Base-by-base conservation (phyloP, 1,284 basidiomycete species). In the Ustilago bromivora region DNA sequence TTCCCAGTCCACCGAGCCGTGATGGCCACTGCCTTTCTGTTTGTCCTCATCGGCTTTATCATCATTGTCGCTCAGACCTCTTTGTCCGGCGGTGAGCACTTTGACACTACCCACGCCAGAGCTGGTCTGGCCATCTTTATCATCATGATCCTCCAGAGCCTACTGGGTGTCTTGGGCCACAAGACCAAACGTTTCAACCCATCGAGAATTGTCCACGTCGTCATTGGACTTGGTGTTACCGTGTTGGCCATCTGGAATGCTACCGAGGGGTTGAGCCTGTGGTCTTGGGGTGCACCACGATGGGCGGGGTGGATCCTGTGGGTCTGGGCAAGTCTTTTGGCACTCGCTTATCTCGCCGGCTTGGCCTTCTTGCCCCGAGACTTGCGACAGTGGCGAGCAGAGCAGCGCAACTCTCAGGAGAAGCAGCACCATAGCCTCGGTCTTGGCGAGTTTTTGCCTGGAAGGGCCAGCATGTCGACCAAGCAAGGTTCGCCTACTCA, bases 161-260 rank as follows among this genome's bases (percentile, higher is more conserved):
- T 82, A 1, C 83, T 92, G 10, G 92, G 92, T 4, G 87, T 88
- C 4, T 74, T 91, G 66, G 90, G 91, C 62, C 92, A 93, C 83
- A 58, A 36, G 47, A 74, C 66, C 17, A 68, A 68, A 62, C 71
- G 76, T 51, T 78, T 74, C 68, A 61, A 78, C 61, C 34, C 55
- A 19, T 62, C 72, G 38, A 64, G 76, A 40, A 69, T 71, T 40
- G 60, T 78, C 13, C 82, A 83, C 49, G 69, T 72, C 17, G 54
- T 81, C 31, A 28, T 80, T 15, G 82, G 82, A 2, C 56, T 81
- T 11, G 65, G 61, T 13, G 34, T 78, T 35, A 69, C 70, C 1
- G 66, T 66, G 11, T 60, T 49, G 9, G 67, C 74, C 11, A 49
- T 82, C 6, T 82, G 77, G 75, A 78, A 82, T 49, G n/a, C 65